Evolutionary conservation across 179 eudicot species (phyloP).

Genomic region (Silene vulgaris): DNA sequence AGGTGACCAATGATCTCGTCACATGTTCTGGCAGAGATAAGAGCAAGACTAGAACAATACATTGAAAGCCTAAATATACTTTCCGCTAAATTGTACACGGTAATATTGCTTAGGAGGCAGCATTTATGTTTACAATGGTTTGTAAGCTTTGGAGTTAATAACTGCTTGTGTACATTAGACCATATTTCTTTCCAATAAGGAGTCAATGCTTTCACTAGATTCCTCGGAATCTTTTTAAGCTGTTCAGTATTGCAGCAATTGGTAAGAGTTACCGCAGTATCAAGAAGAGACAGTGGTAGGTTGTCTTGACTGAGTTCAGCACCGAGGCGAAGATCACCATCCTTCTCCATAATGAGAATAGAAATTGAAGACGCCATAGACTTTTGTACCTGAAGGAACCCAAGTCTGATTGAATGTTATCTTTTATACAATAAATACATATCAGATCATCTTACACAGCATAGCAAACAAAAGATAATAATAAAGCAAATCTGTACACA

Average conservation of each 20-base stretch:
- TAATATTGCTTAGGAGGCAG: slow-evolving; percentile 42
- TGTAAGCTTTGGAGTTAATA: slow-evolving; percentile 27
- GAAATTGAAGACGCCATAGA: slow-evolving; percentile 30
- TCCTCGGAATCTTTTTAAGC: slow-evolving; percentile 41
- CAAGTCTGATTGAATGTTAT: slow-evolving; percentile 45
- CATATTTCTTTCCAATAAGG: slow-evolving; percentile 43
- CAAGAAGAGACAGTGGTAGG: slow-evolving; percentile 41
- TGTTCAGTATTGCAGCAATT: slow-evolving; percentile 52
- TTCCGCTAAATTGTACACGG: slow-evolving; percentile 48
- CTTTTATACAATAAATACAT: not conserved
- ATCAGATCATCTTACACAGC: not conserved
- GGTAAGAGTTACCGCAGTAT: slow-evolving; percentile 45
- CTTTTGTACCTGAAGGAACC: slow-evolving; percentile 54
- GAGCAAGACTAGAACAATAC: slow-evolving; percentile 21
- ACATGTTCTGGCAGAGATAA: slow-evolving; percentile 16
- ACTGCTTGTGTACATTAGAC: slow-evolving; percentile 38
- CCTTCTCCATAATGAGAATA: slow-evolving; percentile 27
- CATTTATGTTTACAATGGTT: slow-evolving; percentile 19
- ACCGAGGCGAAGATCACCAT: slow-evolving; percentile 31
- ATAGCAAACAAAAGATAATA: not conserved
- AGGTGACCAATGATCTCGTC: slow-evolving; percentile 38
- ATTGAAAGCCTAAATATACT: slow-evolving; percentile 67
- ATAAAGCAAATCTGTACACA: not conserved
- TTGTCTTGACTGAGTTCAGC: slow-evolving; percentile 44
- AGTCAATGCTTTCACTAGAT: slow-evolving; percentile 27